Evolutionary conservation across 1,284 basidiomycete genomes (phyloP), one percentile per base, ranked within the genome.

Genomic region (Chalciporus sp.): DNA sequence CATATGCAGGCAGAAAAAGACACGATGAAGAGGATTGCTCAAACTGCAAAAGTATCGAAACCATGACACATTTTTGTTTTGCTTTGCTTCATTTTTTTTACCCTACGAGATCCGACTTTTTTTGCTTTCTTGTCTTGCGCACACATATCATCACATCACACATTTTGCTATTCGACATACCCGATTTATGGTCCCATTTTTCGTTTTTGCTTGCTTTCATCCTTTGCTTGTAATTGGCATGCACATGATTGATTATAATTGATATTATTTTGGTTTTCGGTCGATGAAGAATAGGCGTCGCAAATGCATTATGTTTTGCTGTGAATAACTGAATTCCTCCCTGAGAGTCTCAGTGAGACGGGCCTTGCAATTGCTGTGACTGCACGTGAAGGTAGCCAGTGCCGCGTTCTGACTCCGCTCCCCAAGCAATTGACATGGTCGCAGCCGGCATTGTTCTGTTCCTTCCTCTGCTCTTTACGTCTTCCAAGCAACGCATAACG

Each of bases 1-100:
- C 88, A 91, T 68, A 86, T 91, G 74, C 84, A 86, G 70, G 77
- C 82, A 49, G 80, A 91, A 72, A 85, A 83, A 73, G 85, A 88
- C 63, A 84, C 80, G 40, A 78, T 91, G 63, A 85, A 79, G 73
- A 76, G 82, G 69, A 90, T 91, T 65, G 83, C 89, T 51, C 56
- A 68, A 58, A 68, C 67, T 58, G 67, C 67, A 63, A 70, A 73
- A 60, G 64, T 73, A 64, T 44, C 70, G 29, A 67, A 71, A 47
- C 45, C 61, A 61, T 71, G 59, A 58, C 57, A 28, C 45, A 50
- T 42, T 55, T 31, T 43, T 4, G 16, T 20, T 14, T 33, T 29
- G 49, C 6, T 23, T 23, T 23, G 23, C 23, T 23, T 23, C 23
- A 23, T 23, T 42, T 50, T 26, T 29, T 53, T 56, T 56, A 65